Percentiles rank a stretch among this genome's conserved stretches.
These are phyloP conservation scores for Ascochyta pisi DNA, from an alignment of 2,329 filamentous ascomycete genomes.

Conservation along the genomic window DNA sequence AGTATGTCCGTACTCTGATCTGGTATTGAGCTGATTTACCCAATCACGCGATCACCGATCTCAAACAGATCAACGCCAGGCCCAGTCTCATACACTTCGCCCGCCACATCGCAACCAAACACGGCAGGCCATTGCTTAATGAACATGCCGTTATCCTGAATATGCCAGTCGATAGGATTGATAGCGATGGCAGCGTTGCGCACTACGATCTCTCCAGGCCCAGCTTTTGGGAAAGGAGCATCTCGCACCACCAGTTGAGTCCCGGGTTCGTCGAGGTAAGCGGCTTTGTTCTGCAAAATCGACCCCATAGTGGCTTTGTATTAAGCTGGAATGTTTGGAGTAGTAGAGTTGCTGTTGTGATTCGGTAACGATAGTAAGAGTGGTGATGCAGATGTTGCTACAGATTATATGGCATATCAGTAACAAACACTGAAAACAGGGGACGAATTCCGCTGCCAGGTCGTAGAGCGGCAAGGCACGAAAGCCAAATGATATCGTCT, in stretches of 20 bases:
- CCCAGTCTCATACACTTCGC: constrained; percentile 53
- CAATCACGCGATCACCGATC: constrained; percentile 53
- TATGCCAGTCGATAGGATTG: constrained; percentile 34
- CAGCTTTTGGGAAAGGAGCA: constrained; percentile 29
- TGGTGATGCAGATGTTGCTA: neutral
- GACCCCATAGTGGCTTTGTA: neutral
- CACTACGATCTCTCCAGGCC: constrained; percentile 33
- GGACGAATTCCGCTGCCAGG: neutral
- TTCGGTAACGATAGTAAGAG: neutral
- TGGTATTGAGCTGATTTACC: constrained; percentile 18
- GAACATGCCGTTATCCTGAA: constrained; percentile 40
- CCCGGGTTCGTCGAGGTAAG: constrained; percentile 29
- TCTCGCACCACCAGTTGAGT: constrained; percentile 27
- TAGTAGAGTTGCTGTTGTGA: neutral
- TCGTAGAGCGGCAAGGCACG: neutral
- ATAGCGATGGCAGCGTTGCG: constrained; percentile 38
- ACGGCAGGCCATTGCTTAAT: constrained; percentile 39
- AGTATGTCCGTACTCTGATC: neutral
- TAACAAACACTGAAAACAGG: neutral
- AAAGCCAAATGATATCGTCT: neutral
- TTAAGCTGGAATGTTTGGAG: neutral
- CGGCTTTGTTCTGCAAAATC: constrained; percentile 27
- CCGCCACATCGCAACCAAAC: constrained; percentile 52
- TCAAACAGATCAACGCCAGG: constrained; percentile 50
- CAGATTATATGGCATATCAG: neutral